Evolutionary conservation across 805 yeast species (phyloP).

Genomic region (Candida railenensis): DNA sequence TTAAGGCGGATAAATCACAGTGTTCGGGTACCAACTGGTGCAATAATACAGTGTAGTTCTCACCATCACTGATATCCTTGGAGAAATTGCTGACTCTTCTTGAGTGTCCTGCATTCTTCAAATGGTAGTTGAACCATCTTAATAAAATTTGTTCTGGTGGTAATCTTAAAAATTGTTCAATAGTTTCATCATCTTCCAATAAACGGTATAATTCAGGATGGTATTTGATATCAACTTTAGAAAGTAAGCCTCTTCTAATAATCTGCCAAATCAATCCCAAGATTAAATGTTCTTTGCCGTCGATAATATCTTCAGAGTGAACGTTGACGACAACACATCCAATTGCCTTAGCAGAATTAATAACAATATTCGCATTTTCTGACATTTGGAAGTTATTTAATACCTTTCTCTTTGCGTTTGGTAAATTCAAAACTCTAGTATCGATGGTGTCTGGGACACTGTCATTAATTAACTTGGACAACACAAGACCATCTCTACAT

Average conservation of each 20-base stretch:
- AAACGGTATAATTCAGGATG: constrained; percentile 96
- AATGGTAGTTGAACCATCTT: constrained; percentile 97
- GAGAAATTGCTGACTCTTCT: constrained; percentile 87
- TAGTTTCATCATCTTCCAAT: constrained; percentile 93
- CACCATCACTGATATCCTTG: constrained; percentile 89
- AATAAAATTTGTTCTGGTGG: constrained; percentile 97
- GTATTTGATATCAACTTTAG: constrained; percentile 91
- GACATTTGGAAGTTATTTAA: constrained; percentile 93
- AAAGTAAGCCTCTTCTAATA: constrained; percentile 90
- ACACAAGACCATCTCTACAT: constrained; percentile 90
- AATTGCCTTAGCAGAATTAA: constrained; percentile 97
- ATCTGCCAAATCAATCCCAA: constrained; percentile 96
- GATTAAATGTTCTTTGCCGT: constrained; percentile 90
- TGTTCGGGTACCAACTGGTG: constrained; percentile 82
- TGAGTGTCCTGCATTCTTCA: constrained; percentile 87
- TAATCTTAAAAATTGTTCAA: constrained; percentile 92
- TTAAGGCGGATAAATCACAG: constrained; percentile 82
- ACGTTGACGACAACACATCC: constrained; percentile 98
- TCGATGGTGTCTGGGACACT: constrained; percentile 98
- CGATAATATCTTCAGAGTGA: constrained; percentile 92
- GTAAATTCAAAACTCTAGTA: constrained; percentile 91
- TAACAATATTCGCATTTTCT: constrained; percentile 96
- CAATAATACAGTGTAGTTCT: constrained; percentile 85
- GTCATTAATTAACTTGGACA: constrained; percentile 92
- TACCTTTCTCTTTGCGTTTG: constrained; percentile 68